Evolutionary conservation across 495 filamentous ascomycete species (phyloP).

Genomic region (Podospora appendiculata): DNA sequence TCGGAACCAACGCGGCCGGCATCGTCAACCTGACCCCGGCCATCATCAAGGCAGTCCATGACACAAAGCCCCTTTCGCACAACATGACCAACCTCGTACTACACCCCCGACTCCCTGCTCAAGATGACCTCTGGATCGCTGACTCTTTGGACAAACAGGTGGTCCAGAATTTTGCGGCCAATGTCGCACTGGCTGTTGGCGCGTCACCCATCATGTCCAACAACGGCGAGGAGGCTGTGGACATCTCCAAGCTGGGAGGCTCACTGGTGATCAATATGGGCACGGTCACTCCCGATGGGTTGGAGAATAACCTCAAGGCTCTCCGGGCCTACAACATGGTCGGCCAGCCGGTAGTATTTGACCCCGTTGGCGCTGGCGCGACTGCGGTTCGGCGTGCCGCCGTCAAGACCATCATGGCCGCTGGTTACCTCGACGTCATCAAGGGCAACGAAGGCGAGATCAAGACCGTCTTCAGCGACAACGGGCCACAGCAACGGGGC

Average conservation of each 20-base stretch:
- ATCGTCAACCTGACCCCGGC: conserved; percentile 46
- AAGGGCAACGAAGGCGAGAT: conserved; percentile 97
- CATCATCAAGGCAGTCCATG: conserved; percentile 51
- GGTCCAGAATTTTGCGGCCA: conserved; percentile 89
- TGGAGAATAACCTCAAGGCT: conserved; percentile 53
- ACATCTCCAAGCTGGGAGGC: conserved; percentile 58
- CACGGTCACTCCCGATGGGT: conserved; percentile 64
- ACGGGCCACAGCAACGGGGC: conserved; percentile 61
- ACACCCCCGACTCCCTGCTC: background rate
- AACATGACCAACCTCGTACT: conserved; percentile 83
- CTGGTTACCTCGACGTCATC: conserved; percentile 76
- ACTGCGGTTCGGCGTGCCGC: conserved; percentile 64
- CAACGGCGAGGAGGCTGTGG: conserved; percentile 72
- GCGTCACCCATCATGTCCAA: conserved; percentile 93
- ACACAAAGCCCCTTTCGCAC: conserved; percentile 69
- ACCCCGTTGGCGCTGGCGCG: conserved; percentile 88
- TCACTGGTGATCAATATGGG: conserved; percentile 94
- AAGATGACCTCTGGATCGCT: background rate
- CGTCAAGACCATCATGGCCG: conserved; percentile 62
- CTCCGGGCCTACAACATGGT: conserved; percentile 69
- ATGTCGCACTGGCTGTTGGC: conserved; percentile 76
- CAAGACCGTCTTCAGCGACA: conserved; percentile 57
- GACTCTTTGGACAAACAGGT: conserved; percentile 31
- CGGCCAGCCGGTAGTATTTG: conserved; percentile 71
- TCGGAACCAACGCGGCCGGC: conserved; percentile 35